Percentiles rank a stretch among this genome's conserved stretches.
Evolutionary conservation across 306 rosid species (phyloP).

Genomic region (Adenanthera pavonina): DNA sequence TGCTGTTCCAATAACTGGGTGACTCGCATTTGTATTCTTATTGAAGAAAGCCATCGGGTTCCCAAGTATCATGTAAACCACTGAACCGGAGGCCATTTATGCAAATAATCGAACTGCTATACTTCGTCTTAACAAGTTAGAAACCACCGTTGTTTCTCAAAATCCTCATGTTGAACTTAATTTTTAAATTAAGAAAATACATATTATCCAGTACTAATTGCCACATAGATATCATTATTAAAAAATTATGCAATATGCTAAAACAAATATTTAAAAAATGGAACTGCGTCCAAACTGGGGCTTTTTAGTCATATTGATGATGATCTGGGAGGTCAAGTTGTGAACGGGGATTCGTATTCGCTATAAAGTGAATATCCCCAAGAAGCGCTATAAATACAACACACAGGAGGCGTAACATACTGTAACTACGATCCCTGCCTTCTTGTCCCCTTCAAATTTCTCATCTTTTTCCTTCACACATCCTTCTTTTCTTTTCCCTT

Average conservation of each 20-base stretch:
- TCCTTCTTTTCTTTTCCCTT: background rate
- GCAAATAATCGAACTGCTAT: background rate
- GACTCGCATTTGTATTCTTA: background rate
- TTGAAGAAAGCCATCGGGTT: background rate
- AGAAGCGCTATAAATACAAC: constrained; percentile 63
- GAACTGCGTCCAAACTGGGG: background rate
- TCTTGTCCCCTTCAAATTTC: background rate
- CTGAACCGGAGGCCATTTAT: background rate
- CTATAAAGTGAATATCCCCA: background rate
- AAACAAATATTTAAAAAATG: too few species aligned
- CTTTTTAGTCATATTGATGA: constrained; percentile 11
- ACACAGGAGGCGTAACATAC: background rate
- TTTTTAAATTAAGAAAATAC: background rate
- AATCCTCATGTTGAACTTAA: background rate
- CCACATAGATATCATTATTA: too few species aligned
- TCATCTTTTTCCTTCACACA: background rate
- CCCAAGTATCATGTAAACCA: background rate
- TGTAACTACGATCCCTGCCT: background rate
- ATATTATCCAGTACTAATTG: background rate
- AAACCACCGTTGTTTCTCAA: background rate
- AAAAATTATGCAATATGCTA: too few species aligned
- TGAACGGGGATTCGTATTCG: constrained; percentile 31
- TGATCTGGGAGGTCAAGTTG: constrained; percentile 12
- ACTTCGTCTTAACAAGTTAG: background rate
- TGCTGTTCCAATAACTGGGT: too few species aligned